Evolutionary conservation across 192 early-diverging fungal genomes (phyloP).

Genomic region (Diversispora epigaea): DNA sequence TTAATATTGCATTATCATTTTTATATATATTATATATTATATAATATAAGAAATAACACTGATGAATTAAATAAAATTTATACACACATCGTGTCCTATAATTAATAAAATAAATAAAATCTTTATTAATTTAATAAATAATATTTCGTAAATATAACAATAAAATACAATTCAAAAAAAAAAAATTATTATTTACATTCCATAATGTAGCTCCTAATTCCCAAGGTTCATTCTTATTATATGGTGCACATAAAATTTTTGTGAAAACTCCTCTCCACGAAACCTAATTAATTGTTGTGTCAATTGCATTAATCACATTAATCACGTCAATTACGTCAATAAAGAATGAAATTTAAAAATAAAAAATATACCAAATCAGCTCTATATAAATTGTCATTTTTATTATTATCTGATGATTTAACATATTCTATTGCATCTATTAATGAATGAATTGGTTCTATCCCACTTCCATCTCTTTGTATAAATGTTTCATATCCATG

Average conservation of each 20-base stretch:
- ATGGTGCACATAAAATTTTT: constrained; percentile 81
- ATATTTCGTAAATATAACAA: constrained; percentile 2
- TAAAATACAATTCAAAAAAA: not conserved
- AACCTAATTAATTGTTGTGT: constrained; percentile 40
- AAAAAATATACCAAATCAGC: constrained; percentile 37
- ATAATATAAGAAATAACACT: too few species aligned
- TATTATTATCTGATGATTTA: not conserved
- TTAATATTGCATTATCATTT: constrained; percentile 21
- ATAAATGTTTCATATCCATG: constrained; percentile 71
- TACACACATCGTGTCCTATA: constrained; percentile 22
- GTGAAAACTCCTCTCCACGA: constrained; percentile 90
- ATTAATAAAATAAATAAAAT: constrained; percentile 25
- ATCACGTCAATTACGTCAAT: constrained; percentile 12
- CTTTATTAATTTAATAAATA: not conserved
- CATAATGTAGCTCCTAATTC: constrained; percentile 73
- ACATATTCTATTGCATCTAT: constrained; percentile 58
- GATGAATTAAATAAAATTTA: too few species aligned
- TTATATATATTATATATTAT: not conserved
- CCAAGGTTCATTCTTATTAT: constrained; percentile 73
- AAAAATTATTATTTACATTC: constrained; percentile 45
- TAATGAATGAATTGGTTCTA: constrained; percentile 83
- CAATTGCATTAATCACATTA: constrained; percentile 36
- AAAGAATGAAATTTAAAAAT: not conserved
- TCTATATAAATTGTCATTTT: constrained; percentile 16
- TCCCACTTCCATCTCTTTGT: constrained; percentile 51